Percentiles rank a stretch among this genome's conserved stretches.
These are phyloP conservation scores for Tulasnella sp. DNA, from an alignment of 768 basidiomycete genomes.

Conservation along the genomic window DNA sequence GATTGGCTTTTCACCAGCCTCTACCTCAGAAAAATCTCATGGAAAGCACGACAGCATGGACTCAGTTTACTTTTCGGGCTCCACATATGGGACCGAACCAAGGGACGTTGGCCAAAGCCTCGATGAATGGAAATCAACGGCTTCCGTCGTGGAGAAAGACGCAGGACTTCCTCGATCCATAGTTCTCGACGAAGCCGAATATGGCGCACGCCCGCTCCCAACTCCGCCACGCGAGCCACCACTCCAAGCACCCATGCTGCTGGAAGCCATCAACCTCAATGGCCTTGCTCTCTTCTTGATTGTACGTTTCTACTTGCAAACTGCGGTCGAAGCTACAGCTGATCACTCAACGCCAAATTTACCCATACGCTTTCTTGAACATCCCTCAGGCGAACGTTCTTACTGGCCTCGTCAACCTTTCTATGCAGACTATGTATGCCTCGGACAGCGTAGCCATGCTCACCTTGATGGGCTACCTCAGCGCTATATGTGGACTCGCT, in stretches of 20 bases:
- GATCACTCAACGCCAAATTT: not conserved
- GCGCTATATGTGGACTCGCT: slow-evolving; percentile 47
- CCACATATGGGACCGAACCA: not conserved
- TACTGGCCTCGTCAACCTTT: slow-evolving; percentile 78
- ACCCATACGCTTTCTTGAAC: too few relatives aligned
- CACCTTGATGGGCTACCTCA: slow-evolving; percentile 52
- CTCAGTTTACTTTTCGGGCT: not conserved
- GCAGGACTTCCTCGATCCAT: not conserved
- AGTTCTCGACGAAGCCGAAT: not conserved
- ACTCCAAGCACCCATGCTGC: slow-evolving; percentile 37
- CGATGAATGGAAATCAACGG: not conserved
- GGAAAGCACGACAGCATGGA: not conserved
- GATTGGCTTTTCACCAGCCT: slow-evolving; percentile 47
- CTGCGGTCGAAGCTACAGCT: not conserved
- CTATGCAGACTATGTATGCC: slow-evolving; percentile 72
- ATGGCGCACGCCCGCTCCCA: not conserved
- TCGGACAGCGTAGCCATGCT: slow-evolving; percentile 45
- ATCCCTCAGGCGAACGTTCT: slow-evolving; percentile 84
- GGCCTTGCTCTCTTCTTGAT: slow-evolving; percentile 69
- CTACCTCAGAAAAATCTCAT: not conserved
- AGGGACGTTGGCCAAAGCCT: not conserved
- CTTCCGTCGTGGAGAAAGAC: not conserved
- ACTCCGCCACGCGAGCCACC: slow-evolving; percentile 7
- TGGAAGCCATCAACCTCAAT: slow-evolving; percentile 78
- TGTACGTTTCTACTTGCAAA: slow-evolving; percentile 36